Conservation (phyloP, 176 grass and related monocot species). For the Hyparrhenia diplandra region DNA sequence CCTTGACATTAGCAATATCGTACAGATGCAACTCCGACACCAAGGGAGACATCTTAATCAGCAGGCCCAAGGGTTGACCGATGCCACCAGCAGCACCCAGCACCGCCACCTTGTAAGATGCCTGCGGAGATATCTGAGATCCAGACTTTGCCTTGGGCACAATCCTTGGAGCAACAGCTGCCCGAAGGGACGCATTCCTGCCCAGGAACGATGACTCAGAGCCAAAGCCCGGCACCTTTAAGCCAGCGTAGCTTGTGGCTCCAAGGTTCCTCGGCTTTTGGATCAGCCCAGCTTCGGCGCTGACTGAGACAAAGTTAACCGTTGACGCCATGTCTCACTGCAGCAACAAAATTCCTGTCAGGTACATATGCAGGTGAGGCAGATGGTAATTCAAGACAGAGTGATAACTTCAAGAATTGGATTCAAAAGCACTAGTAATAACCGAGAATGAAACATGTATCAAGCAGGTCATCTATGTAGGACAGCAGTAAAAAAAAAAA, state of each 20-base stretch:
- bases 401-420: not conserved
- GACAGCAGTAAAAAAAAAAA: not conserved
- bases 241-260: conserved; percentile 18
- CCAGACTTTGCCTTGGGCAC: conserved; percentile 45
- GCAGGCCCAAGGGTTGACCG: conserved; percentile 65
- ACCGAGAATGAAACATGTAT: not conserved
- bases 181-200: conserved; percentile 22
- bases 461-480: not conserved
- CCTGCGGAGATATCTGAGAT: conserved; percentile 43
- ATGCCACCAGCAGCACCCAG: conserved; percentile 83
- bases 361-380: not conserved
- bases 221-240: conserved; percentile 27
- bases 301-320: conserved; percentile 27
- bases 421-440: not conserved
- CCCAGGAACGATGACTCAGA: conserved; percentile 32
- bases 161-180: conserved; percentile 33
- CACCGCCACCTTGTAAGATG: conserved; percentile 71
- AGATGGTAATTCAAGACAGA: not conserved
- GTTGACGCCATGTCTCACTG: conserved; percentile 36
- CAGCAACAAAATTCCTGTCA: not conserved
- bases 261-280: conserved; percentile 34
- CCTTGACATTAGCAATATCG: conserved; percentile 94
- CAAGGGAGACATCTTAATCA: conserved; percentile 88
- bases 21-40: conserved; percentile 65
- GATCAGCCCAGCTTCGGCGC: conserved; percentile 33